Evolutionary conservation across 225 moss, liverwort and hornwort genomes (phyloP).

Genomic region (Physcomitrellopsis africana): DNA sequence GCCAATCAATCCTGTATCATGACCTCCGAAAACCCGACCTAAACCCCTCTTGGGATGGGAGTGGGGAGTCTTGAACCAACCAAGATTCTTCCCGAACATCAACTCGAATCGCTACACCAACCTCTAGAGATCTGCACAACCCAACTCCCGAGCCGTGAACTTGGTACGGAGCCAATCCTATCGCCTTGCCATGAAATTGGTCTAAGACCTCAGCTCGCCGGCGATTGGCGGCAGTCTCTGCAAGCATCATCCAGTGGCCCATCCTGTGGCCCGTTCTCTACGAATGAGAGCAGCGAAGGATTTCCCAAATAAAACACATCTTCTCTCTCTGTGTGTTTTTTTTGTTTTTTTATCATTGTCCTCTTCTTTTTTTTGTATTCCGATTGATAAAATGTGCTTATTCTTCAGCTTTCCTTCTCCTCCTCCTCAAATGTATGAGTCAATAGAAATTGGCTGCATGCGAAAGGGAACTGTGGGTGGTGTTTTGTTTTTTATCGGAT

Average conservation of each 20-base stretch:
- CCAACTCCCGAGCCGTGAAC: not conserved
- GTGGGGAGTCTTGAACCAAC: too few species aligned
- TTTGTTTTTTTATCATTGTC: too few species aligned
- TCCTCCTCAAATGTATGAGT: not conserved
- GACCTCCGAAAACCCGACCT: not conserved
- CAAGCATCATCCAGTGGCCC: not conserved
- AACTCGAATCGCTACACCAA: too few species aligned
- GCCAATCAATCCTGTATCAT: not conserved
- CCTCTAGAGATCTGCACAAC: not conserved
- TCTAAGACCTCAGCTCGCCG: too few species aligned
- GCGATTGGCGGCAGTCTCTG: slow-evolving; percentile 3
- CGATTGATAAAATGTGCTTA: too few species aligned
- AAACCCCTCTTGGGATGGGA: not conserved
- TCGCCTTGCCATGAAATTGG: not conserved
- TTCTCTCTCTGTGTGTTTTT: too few species aligned
- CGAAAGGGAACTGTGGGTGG: too few species aligned
- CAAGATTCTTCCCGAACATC: not conserved
- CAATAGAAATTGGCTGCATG: not conserved
- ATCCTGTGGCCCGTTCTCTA: too few species aligned
- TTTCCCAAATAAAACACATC: too few species aligned
- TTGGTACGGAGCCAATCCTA: not conserved
- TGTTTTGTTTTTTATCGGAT: too few species aligned
- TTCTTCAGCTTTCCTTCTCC: not conserved
- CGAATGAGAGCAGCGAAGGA: not conserved
- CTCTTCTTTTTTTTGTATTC: too few species aligned